phyloP scores from a whole-genome alignment of 371 early-diverging fungal genomes.

The Catenaria anguillulae region DNA sequence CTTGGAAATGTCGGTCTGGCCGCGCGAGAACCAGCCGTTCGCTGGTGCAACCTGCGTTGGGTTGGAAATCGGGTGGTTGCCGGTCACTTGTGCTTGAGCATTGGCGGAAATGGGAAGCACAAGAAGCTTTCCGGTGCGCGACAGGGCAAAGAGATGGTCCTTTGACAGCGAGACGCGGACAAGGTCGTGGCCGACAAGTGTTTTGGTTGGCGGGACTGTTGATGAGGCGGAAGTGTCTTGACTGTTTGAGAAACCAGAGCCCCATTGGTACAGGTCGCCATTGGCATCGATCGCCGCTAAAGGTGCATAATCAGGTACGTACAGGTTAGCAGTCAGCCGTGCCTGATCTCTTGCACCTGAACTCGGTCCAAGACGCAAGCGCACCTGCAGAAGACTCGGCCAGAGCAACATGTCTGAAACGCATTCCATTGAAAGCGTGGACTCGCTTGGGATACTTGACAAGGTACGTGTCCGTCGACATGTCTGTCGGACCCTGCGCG shows the following conservation, averaged over 20 bases:
- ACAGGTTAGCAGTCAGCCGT: too few species aligned
- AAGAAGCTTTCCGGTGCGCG: background rate
- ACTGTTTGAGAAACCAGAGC: background rate
- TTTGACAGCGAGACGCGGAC: background rate
- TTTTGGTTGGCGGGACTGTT: background rate
- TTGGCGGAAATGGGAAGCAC: background rate
- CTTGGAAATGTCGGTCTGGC: background rate
- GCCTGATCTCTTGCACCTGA: too few species aligned
- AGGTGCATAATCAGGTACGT: background rate
- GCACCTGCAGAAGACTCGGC: background rate
- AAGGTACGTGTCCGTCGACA: background rate
- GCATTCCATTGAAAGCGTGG: background rate
- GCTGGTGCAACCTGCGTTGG: background rate
- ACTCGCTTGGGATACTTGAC: background rate
- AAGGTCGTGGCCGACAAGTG: background rate
- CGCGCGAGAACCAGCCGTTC: background rate
- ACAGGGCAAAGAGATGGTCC: background rate
- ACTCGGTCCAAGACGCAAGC: background rate
- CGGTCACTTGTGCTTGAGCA: background rate
- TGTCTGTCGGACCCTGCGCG: background rate
- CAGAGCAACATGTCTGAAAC: background rate
- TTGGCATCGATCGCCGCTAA: background rate
- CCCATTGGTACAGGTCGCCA: conserved; percentile 4
- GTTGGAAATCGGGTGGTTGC: background rate
- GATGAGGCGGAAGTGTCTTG: too few species aligned